These are phyloP conservation scores for Capsella rubella DNA, from an alignment of 441 rosid genomes.

Conservation along the genomic window DNA sequence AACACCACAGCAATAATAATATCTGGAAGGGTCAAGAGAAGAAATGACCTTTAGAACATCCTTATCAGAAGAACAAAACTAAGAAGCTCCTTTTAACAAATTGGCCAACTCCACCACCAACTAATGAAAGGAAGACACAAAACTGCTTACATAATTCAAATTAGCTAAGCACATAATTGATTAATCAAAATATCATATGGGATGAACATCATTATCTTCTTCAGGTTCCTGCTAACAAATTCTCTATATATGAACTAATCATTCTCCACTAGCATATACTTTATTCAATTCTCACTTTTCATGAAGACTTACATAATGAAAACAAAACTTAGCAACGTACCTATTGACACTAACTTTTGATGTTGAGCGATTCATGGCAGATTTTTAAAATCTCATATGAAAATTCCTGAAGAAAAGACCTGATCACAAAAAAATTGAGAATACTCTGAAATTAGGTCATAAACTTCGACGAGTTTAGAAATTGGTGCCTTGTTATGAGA, in stretches of 20 bases:
- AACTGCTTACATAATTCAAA: conserved; percentile 13
- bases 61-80: conserved; percentile 15
- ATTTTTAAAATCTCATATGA: not conserved
- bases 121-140: conserved; percentile 26
- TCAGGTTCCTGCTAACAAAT: conserved; percentile 30
- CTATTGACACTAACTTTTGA: not conserved
- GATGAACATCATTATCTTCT: conserved; percentile 36
- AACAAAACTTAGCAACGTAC: not conserved
- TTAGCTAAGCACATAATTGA: conserved; percentile 1
- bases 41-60: conserved; percentile 22
- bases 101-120: conserved; percentile 23
- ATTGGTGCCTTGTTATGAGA: not conserved
- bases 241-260: conserved; percentile 20
- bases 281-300: conserved; percentile 1
- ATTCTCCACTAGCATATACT: conserved; percentile 34
- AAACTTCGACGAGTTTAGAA: not conserved
- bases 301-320: conserved; percentile 1
- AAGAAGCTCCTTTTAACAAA: not conserved
- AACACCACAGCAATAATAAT: conserved; percentile 11
- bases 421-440: not conserved
- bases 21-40: conserved; percentile 37
- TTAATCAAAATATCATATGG: not conserved
- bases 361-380: not conserved
- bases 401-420: not conserved
- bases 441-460: not conserved